phyloP scores from a whole-genome alignment of 257 asterid species.

The Avicennia marina region DNA sequence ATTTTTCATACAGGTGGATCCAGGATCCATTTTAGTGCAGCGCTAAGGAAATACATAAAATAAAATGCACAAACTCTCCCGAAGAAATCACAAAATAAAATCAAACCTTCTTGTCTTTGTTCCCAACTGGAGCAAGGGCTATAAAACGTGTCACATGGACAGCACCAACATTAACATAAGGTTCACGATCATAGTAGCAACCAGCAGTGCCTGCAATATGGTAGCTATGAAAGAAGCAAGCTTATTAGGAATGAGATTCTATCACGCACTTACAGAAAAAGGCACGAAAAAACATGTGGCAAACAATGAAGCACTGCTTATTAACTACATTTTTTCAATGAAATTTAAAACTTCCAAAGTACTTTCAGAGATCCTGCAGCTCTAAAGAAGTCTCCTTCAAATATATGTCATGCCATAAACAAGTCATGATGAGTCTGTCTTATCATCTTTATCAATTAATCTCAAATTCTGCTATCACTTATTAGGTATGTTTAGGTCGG shows the following conservation, averaged over 20 bases:
- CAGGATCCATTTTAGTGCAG: constrained; percentile 3
- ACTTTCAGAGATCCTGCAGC: too few relatives aligned
- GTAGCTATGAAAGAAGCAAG: constrained; percentile 50
- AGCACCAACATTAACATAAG: constrained; percentile 69
- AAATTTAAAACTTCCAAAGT: too few relatives aligned
- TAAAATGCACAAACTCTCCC: constrained; percentile 10
- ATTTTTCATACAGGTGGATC: constrained; percentile 13
- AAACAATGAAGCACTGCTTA: too few relatives aligned
- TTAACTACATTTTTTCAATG: too few relatives aligned
- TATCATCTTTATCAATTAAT: too few relatives aligned
- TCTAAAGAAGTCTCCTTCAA: too few relatives aligned
- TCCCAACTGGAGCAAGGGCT: constrained; percentile 93
- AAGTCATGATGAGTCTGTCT: too few relatives aligned
- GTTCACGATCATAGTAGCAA: constrained; percentile 79
- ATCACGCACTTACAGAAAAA: constrained; percentile 11
- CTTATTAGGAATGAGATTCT: constrained; percentile 21
- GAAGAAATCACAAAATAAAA: not conserved
- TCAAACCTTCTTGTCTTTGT: constrained; percentile 85
- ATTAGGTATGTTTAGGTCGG: too few relatives aligned
- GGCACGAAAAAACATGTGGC: too few relatives aligned
- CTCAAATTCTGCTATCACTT: too few relatives aligned
- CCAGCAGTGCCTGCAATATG: constrained; percentile 88
- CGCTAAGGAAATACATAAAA: not conserved
- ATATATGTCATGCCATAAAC: too few relatives aligned
- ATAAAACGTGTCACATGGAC: constrained; percentile 86